Conservation (phyloP, 768 basidiomycete genomes). For the Collybia sp. region DNA sequence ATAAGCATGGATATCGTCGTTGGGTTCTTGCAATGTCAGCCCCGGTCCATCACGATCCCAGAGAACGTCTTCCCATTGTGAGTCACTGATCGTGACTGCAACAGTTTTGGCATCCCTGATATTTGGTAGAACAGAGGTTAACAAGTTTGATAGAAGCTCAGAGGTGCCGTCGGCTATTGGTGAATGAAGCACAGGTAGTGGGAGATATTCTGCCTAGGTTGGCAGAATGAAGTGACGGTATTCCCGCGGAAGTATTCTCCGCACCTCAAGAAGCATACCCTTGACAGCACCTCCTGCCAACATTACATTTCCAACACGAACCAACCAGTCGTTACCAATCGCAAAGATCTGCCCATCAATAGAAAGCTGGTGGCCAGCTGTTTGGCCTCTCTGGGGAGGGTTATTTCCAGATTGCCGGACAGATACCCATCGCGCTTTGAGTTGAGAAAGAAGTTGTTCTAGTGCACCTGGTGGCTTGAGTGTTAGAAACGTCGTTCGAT, state of each 20-base stretch:
- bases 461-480: slow-evolving; percentile 69
- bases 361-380: slow-evolving; percentile 54
- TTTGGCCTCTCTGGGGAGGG: slow-evolving; percentile 39
- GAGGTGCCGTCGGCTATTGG: slow-evolving; percentile 64
- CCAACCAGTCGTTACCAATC: slow-evolving; percentile 80
- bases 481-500: slow-evolving; percentile 73
- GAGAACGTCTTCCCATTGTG: slow-evolving; percentile 78
- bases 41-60: slow-evolving; percentile 71
- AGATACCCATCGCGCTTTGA: slow-evolving; percentile 73
- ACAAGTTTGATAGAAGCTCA: slow-evolving; percentile 68
- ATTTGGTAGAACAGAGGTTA: slow-evolving; percentile 72
- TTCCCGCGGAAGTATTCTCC: slow-evolving; percentile 1
- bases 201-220: slow-evolving; percentile 77
- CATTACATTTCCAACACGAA: slow-evolving; percentile 74
- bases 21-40: slow-evolving; percentile 15
- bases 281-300: slow-evolving; percentile 70
- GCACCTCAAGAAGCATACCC: slow-evolving; percentile 83
- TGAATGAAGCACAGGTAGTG: slow-evolving; percentile 64
- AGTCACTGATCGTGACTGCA: slow-evolving; percentile 73
- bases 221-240: background rate
- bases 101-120: slow-evolving; percentile 69
- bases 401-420: slow-evolving; percentile 46
- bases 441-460: slow-evolving; percentile 69
- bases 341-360: slow-evolving; percentile 73
- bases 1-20: slow-evolving; percentile 57